Percentiles rank a stretch among this genome's conserved stretches.
Conservation (phyloP, 2,329 filamentous ascomycete genomes). For the Sodiomyces alkalinus region DNA sequence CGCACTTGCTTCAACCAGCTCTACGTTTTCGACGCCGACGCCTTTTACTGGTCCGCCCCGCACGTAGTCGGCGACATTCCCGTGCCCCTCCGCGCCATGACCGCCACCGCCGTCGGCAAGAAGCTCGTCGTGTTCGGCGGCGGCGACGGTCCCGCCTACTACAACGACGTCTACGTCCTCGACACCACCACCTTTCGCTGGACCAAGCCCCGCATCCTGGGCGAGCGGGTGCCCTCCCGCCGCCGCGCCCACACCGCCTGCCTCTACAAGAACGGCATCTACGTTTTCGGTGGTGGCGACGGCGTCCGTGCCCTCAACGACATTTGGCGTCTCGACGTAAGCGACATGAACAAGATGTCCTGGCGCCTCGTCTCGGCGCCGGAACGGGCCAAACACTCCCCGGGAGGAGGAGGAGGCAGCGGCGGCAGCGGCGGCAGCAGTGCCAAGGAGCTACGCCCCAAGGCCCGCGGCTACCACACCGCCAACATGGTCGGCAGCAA, state of each 20-base stretch:
- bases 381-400: slow-evolving; percentile 15
- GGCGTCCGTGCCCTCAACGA: slow-evolving; percentile 56
- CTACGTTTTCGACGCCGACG: slow-evolving; percentile 54
- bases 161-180: slow-evolving; percentile 58
- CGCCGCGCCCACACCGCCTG: slow-evolving; percentile 56
- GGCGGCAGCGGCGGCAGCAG: too few species aligned
- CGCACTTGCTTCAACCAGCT: slow-evolving; percentile 54
- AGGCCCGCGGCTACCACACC: slow-evolving; percentile 54
- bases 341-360: slow-evolving; percentile 50
- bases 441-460: slow-evolving; percentile 31
- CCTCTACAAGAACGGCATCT: slow-evolving; percentile 55
- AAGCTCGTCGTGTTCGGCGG: slow-evolving; percentile 57
- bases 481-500: slow-evolving; percentile 60
- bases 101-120: slow-evolving; percentile 55
- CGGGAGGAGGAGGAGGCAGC: too few species aligned
- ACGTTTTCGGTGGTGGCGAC: slow-evolving; percentile 58
- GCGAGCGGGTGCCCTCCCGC: slow-evolving; percentile 43
- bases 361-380: slow-evolving; percentile 48
- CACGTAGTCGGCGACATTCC: slow-evolving; percentile 49
- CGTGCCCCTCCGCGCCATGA: slow-evolving; percentile 53
- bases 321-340: slow-evolving; percentile 57
- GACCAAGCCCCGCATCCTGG: slow-evolving; percentile 44
- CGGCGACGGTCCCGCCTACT: slow-evolving; percentile 55
- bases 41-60: slow-evolving; percentile 55
- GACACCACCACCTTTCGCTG: slow-evolving; percentile 56